Evolutionary conservation across 1,284 basidiomycete genomes (phyloP).

Genomic region (Ceratobasidium sp.): DNA sequence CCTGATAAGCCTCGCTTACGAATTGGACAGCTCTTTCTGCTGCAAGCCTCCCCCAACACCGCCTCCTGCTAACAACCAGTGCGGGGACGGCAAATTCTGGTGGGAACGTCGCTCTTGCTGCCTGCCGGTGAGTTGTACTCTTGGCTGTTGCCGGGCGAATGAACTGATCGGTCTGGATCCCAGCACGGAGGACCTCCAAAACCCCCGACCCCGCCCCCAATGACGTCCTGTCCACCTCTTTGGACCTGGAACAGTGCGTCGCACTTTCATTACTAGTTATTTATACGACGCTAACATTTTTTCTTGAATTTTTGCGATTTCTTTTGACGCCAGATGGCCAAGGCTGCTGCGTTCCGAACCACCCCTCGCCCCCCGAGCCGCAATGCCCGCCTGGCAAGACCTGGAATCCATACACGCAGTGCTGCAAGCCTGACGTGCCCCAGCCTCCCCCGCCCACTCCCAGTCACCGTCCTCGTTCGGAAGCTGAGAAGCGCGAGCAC

Average conservation of each 20-base stretch:
- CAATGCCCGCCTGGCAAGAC: neutral
- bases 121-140: neutral
- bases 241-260: neutral
- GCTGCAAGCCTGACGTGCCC: conserved; percentile 1
- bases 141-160: too few species aligned
- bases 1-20: neutral
- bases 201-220: conserved; percentile 10
- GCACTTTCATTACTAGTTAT: neutral
- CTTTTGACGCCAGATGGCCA: neutral
- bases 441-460: conserved; percentile 9
- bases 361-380: neutral
- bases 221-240: neutral
- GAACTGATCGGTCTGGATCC: neutral
- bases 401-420: conserved; percentile 20
- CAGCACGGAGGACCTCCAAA: conserved; percentile 16
- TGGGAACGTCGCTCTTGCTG: conserved; percentile 11
- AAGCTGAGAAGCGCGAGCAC: neutral
- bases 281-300: too few species aligned
- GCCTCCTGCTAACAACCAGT: conserved; percentile 4
- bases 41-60: conserved; percentile 9
- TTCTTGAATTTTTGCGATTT: neutral
- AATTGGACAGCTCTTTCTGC: neutral
- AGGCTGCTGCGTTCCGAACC: conserved; percentile 35
- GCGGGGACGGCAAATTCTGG: conserved; percentile 9
- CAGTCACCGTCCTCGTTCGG: conserved; percentile 5